Conservation (phyloP, 2,329 filamentous ascomycete species). For the Fusarium humuli region DNA sequence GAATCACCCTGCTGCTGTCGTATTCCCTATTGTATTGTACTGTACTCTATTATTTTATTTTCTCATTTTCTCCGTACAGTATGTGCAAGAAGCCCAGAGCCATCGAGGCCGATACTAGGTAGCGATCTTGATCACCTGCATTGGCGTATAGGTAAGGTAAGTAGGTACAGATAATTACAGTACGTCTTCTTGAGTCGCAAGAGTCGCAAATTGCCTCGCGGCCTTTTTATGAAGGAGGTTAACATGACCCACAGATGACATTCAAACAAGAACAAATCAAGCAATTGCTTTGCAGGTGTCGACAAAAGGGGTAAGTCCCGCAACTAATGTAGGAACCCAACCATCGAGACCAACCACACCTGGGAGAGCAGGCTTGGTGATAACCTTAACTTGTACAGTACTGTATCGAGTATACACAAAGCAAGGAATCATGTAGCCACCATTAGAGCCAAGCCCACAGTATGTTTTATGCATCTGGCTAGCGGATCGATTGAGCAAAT, state of each 20-base stretch:
- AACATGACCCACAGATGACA: slow-evolving; percentile 34
- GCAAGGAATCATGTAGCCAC: slow-evolving; percentile 18
- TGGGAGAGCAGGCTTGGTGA: slow-evolving; percentile 3
- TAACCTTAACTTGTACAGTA: slow-evolving; percentile 24
- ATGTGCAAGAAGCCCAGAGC: background rate
- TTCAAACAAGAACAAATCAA: slow-evolving; percentile 16
- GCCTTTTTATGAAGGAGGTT: slow-evolving; percentile 39
- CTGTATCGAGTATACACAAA: slow-evolving; percentile 17
- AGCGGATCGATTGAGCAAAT: background rate
- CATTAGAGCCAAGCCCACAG: background rate
- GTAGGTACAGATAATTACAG: background rate
- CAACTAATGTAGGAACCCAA: slow-evolving; percentile 39
- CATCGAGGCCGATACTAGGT: background rate
- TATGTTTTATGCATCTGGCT: background rate
- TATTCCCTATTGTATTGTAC: background rate
- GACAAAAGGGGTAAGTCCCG: slow-evolving; percentile 30
- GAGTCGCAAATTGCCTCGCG: slow-evolving; percentile 31
- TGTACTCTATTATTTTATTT: background rate
- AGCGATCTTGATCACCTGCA: slow-evolving; percentile 15
- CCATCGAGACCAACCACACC: slow-evolving; percentile 18
- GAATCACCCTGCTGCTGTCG: background rate
- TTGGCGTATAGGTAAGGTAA: background rate
- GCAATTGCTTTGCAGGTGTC: slow-evolving; percentile 10
- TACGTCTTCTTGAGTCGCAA: slow-evolving; percentile 11
- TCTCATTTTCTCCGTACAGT: background rate